phyloP scores from a whole-genome alignment of 2,329 filamentous ascomycete genomes.

The Hypoxylon rubiginosum region DNA sequence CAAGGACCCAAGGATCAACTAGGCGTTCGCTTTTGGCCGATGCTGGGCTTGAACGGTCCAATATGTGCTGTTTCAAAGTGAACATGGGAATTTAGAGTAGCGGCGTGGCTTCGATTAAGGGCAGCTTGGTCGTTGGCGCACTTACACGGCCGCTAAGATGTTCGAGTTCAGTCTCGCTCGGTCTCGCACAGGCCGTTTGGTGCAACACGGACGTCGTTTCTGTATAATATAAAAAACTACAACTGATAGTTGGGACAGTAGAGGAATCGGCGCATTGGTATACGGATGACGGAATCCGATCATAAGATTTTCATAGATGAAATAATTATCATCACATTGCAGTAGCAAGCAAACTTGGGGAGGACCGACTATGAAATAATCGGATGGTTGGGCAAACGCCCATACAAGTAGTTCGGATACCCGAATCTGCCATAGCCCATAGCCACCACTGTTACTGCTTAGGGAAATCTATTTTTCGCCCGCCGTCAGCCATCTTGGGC shows the following conservation, averaged over 20 bases:
- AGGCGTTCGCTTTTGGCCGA: conserved; percentile 16
- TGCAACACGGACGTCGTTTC: neutral
- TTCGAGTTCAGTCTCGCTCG: no score
- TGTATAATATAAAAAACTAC: neutral
- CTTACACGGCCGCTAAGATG: conserved; percentile 5
- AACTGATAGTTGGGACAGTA: neutral
- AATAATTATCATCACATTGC: neutral
- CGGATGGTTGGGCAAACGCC: conserved; percentile 26
- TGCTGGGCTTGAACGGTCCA: conserved; percentile 17
- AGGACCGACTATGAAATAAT: conserved; percentile 33
- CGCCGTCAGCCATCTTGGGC: conserved; percentile 19
- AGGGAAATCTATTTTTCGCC: conserved; percentile 31
- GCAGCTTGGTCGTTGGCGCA: neutral
- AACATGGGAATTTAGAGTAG: conserved; percentile 42
- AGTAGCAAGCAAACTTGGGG: conserved; percentile 19
- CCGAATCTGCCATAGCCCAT: conserved; percentile 23
- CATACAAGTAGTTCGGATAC: conserved; percentile 6
- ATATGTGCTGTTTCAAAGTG: conserved; percentile 46
- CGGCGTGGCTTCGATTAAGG: conserved; percentile 31
- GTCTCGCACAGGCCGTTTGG: neutral
- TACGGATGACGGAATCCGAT: conserved; percentile 8
- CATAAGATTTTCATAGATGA: neutral
- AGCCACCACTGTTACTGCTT: conserved; percentile 37
- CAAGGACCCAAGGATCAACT: conserved; percentile 31
- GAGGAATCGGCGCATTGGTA: neutral